phyloP scores from a whole-genome alignment of 1,284 basidiomycete species.

The Ustilago esculenta region DNA sequence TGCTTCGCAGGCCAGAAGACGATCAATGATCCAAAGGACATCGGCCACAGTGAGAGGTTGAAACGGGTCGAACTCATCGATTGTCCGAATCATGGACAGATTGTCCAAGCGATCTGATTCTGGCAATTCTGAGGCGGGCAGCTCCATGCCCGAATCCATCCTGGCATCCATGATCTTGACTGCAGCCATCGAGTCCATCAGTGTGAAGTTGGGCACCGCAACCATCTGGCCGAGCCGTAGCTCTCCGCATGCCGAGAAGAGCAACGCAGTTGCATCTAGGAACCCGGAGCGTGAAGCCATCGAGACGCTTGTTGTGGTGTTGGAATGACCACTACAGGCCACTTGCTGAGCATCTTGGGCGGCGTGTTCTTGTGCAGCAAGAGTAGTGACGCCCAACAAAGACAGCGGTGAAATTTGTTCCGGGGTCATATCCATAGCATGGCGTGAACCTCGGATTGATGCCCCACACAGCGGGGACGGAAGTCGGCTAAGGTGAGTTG shows the following conservation, averaged over 20 bases:
- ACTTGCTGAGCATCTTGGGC: background rate
- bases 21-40: constrained; percentile 86
- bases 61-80: constrained; percentile 74
- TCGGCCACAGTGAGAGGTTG: constrained; percentile 76
- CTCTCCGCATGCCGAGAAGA: constrained; percentile 23
- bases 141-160: constrained; percentile 81
- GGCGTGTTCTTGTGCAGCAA: background rate
- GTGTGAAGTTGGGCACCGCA: constrained; percentile 76
- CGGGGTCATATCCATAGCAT: constrained; percentile 5
- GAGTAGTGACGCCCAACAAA: background rate
- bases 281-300: constrained; percentile 8
- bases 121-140: constrained; percentile 45
- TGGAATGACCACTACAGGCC: no score
- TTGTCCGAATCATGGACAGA: constrained; percentile 50
- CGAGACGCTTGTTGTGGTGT: no score
- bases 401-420: background rate
- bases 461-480: no score
- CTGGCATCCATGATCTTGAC: constrained; percentile 89
- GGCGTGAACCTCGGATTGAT: background rate
- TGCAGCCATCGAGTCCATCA: constrained; percentile 88
- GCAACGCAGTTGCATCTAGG: constrained; percentile 29
- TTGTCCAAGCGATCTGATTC: constrained; percentile 68
- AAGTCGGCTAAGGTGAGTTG: no score
- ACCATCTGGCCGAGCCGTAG: constrained; percentile 73
- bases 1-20: constrained; percentile 81